phyloP scores from a whole-genome alignment of 768 basidiomycete genomes.

The Termitomyces sp. region DNA sequence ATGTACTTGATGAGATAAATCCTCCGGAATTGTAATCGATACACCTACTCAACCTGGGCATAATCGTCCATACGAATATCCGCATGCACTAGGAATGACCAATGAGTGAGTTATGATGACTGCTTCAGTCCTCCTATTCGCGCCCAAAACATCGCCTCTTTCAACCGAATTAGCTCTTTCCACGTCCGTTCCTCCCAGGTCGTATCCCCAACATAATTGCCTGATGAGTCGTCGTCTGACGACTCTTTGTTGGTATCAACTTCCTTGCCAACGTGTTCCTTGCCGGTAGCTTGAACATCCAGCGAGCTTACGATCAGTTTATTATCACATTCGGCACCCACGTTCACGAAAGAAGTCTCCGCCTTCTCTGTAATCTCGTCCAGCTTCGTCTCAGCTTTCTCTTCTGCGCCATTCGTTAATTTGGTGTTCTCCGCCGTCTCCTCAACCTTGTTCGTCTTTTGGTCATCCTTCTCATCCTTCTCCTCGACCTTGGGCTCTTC shows the following conservation, averaged over 20 bases:
- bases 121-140: slow-evolving; percentile 52
- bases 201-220: slow-evolving; percentile 53
- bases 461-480: neutral
- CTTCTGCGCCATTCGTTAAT: neutral
- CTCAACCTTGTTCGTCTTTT: neutral
- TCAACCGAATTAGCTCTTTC: slow-evolving; percentile 68
- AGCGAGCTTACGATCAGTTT: neutral
- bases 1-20: slow-evolving; percentile 1
- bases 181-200: slow-evolving; percentile 87
- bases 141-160: slow-evolving; percentile 87
- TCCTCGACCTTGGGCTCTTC: slow-evolving; percentile 2
- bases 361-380: slow-evolving; percentile 3
- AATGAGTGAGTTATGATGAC: slow-evolving; percentile 6
- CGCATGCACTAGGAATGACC: neutral
- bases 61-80: neutral
- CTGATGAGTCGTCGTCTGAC: slow-evolving; percentile 21
- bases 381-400: neutral
- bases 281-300: neutral
- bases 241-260: slow-evolving; percentile 8
- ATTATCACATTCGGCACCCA: neutral
- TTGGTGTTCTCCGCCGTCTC: neutral
- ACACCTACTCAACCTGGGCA: neutral
- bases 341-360: neutral
- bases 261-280: slow-evolving; percentile 11
- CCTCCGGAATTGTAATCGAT: slow-evolving; percentile 4